Percentiles rank a stretch among this genome's conserved stretches.
These are phyloP conservation scores for Nothopassalora personata DNA, from an alignment of 2,329 filamentous ascomycete species.

Conservation along the genomic window DNA sequence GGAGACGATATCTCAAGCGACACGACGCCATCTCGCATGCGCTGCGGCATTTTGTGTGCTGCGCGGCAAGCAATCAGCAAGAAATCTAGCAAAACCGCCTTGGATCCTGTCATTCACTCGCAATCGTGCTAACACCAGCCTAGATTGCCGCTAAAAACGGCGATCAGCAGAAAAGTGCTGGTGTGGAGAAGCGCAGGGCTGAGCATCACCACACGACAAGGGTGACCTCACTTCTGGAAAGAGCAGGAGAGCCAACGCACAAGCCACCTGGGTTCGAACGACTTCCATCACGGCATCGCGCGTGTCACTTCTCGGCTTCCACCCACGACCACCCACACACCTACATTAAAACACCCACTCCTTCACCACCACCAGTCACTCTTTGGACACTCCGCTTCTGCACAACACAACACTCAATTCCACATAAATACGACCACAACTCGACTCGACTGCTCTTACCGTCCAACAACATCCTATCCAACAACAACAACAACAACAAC, in stretches of 20 bases:
- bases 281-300: background rate
- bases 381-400: background rate
- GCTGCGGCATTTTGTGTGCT: background rate
- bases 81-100: background rate
- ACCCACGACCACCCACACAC: background rate
- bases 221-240: background rate
- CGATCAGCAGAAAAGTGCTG: background rate
- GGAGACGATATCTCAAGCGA: background rate
- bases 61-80: background rate
- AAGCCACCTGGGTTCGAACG: background rate
- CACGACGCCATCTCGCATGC: background rate
- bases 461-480: background rate
- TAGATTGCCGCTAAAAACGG: background rate
- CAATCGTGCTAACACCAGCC: background rate
- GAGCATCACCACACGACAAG: background rate
- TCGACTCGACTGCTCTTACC: background rate
- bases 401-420: background rate
- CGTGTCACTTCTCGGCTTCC: background rate
- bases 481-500: background rate
- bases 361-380: background rate
- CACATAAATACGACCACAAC: background rate
- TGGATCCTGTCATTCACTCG: background rate
- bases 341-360: background rate
- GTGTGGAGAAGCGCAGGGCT: background rate
- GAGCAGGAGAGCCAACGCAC: background rate